Evolutionary conservation across 345 rosid genomes (phyloP), one percentile per base, ranked within the genome.

Genomic region (Moricandia moricandioides): DNA sequence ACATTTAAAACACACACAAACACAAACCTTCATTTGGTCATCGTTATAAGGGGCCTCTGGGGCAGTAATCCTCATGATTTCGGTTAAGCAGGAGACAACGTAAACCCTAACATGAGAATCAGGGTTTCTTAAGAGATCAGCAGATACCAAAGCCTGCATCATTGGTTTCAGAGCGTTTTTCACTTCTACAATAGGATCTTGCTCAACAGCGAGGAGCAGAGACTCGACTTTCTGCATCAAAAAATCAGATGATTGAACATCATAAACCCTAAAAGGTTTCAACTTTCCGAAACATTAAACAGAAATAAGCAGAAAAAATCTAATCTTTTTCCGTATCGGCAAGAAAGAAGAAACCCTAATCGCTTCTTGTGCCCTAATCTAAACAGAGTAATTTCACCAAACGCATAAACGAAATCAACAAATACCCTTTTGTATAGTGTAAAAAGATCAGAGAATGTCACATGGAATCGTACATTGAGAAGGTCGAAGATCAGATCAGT

Each of bases 41-140:
- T 93, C 93, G 60, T 73, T 47, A 14, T 85, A 93, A 1, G 98
- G 98, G 40, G 90, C 86, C 55, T 82, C 88, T 0, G 98, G 97
- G 6, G 97, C 96, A 55, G 93, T 86, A 69, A 91, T 89, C 83
- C 98, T 86, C 65, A 85, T 83, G 29, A 91, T 82, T 70, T 91
- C 93, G 21, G 80, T 88, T 39, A 89, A 64, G 83, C 98, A 91
- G n/a, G 89, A 91, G 78, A 82, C 81, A 70, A 88, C 89, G 12
- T 88, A 81, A 74, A 89, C 82, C 80, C 79, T 84, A 47, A 93
- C 94, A 84, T 83, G 85, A 40, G 70, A 62, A 67, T 87, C 85
- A 26, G 85, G 64, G 79, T 86, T 84, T 72, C 82, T 86, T 63
- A 91, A 77, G 37, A 91, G 85, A 31, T 74, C 74, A 74, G 65